Conservation (phyloP, 345 rosid genomes). For the Hibiscus syriacus region DNA sequence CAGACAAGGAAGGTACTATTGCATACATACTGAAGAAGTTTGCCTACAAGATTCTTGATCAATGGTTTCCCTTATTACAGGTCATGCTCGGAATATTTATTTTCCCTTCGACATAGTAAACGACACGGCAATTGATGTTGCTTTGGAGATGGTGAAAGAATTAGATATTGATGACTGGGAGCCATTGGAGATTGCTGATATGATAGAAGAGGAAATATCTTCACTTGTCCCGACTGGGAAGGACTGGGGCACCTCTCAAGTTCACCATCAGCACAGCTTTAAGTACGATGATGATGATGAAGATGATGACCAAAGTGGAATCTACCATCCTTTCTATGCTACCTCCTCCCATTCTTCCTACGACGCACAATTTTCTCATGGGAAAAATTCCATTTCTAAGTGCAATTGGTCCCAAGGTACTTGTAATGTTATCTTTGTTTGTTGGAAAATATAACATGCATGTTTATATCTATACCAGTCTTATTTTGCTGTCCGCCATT, state of each 20-base stretch:
- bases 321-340: slow-evolving; percentile 32
- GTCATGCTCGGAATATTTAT: slow-evolving; percentile 67
- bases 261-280: slow-evolving; percentile 35
- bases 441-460: not conserved
- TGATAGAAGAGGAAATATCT: slow-evolving; percentile 74
- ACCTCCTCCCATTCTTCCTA: slow-evolving; percentile 32
- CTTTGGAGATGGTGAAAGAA: slow-evolving; percentile 87
- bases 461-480: no score
- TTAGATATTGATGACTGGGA: slow-evolving; percentile 72
- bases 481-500: not conserved
- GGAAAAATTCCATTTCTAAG: slow-evolving; percentile 2
- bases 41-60: not conserved
- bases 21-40: not conserved
- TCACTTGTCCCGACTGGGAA: slow-evolving; percentile 65
- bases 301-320: slow-evolving; percentile 11
- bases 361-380: slow-evolving; percentile 4
- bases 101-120: slow-evolving; percentile 66
- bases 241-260: slow-evolving; percentile 22
- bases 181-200: slow-evolving; percentile 59
- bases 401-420: slow-evolving; percentile 34
- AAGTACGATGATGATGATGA: slow-evolving; percentile 37
- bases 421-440: no score
- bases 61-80: slow-evolving; percentile 27
- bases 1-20: slow-evolving; percentile 45
- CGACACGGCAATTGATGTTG: slow-evolving; percentile 77